These are phyloP conservation scores for Fallopia convolvulus DNA, from an alignment of 148 eudicot genomes.

Conservation along the genomic window DNA sequence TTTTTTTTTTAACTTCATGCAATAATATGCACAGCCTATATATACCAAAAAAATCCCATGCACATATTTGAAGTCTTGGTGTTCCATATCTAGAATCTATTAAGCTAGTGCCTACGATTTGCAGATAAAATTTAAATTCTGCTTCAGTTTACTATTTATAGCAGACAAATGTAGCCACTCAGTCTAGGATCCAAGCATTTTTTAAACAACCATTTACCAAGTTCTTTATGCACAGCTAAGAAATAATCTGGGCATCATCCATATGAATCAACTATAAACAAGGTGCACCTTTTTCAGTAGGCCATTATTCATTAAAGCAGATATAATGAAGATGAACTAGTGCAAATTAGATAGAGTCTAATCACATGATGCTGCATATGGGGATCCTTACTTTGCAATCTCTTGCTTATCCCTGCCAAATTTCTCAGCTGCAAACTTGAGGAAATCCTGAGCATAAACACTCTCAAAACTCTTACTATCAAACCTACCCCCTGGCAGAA, in stretches of 20 bases:
- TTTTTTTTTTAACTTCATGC: neutral
- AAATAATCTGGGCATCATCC: neutral
- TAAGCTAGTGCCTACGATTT: neutral
- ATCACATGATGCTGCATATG: neutral
- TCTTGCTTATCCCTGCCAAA: conserved; percentile 56
- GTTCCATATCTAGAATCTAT: neutral
- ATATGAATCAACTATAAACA: neutral
- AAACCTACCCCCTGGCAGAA: conserved; percentile 34
- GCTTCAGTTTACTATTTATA: neutral
- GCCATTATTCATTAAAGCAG: neutral
- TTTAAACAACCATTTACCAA: neutral
- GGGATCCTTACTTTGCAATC: conserved; percentile 44
- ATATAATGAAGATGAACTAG: neutral
- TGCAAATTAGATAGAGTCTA: neutral
- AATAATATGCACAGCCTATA: neutral
- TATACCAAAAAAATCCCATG: neutral
- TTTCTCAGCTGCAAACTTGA: conserved; percentile 50
- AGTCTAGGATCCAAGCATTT: neutral
- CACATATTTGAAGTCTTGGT: neutral
- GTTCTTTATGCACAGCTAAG: neutral
- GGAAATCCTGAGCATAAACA: conserved; percentile 41
- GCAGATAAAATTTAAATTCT: neutral
- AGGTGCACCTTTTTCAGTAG: neutral
- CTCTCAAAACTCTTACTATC: conserved; percentile 39
- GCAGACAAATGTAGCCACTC: neutral